Base-by-base conservation (phyloP, 1,284 basidiomycete genomes). In the Melampsora medusae region DNA sequence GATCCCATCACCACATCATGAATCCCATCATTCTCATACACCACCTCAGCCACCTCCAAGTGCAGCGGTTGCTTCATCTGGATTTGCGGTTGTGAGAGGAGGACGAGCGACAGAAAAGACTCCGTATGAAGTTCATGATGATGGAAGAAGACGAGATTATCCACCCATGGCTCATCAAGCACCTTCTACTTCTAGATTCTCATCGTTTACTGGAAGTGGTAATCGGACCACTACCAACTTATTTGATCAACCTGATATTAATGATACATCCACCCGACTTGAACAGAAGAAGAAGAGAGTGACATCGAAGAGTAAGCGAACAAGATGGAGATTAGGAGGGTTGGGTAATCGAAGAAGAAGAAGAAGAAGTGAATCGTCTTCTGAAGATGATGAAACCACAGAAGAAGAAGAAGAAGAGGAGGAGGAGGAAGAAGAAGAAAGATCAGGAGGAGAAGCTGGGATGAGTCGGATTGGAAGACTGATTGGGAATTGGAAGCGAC, bases 1-100 rank as follows among this genome's bases (percentile, higher is more conserved):
- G 9, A 33, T 50, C n/a, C 14, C 33, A 12, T 25, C 28, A 31
- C 1, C 46, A 6, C 35, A 64, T 46, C 64, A 73, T 10, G 62
- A 62, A 50, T 17, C 53, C 6, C 53, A 56, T 28, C n/a, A 22
- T 22, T 7, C n/a, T 56, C 53, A 22, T n/a, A 56, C 53, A n/a
- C 53, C 42, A 6, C 14, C 48, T 33, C 28, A n/a, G 14, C 28
- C 19, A 14, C 17, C 25, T 56, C 25, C 46, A 46, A 42, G 28
- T 28, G 60, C 14, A 10, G 19, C n/a, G 10, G 10, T 77, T 6
- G 80, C 81, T 6, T 77, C 67, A 12, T 75, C 80, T 14, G 80
- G 81, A 4, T 84, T 84, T 77, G 82, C 83, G 0, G 81, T 83
- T 12, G 77, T 84, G 12, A 69, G 83, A 61, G 83, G 83, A 5